These are phyloP conservation scores for Aspergillus incahuasiensis DNA, from an alignment of 495 filamentous ascomycete species.

Conservation along the genomic window DNA sequence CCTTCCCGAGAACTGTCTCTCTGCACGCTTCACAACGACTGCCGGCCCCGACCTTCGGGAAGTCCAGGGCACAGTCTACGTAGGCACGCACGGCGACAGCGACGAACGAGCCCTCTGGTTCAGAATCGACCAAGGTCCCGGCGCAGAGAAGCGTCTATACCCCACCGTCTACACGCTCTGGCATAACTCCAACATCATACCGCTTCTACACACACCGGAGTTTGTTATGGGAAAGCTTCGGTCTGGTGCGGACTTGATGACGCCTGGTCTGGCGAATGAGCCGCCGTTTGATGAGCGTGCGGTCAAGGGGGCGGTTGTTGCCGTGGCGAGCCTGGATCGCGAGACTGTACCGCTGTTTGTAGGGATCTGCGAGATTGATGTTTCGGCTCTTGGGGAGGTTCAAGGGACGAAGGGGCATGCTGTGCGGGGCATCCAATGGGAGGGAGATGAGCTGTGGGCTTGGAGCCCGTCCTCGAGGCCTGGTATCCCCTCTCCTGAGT, in stretches of 20 bases:
- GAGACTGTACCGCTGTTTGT: conserved; percentile 62
- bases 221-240: conserved; percentile 61
- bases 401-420: conserved; percentile 64
- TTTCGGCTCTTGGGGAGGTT: conserved; percentile 52
- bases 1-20: conserved; percentile 59
- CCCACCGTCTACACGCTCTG: conserved; percentile 69
- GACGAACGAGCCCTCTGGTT: conserved; percentile 68
- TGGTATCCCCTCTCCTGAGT: conserved; percentile 47
- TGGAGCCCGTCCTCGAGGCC: conserved; percentile 55
- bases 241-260: conserved; percentile 70
- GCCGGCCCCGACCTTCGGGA: conserved; percentile 60
- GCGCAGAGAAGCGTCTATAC: conserved; percentile 47
- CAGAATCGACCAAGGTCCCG: conserved; percentile 56
- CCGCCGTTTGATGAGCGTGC: conserved; percentile 63
- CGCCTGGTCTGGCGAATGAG: conserved; percentile 62
- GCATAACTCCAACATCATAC: conserved; percentile 57
- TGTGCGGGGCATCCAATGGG: conserved; percentile 65
- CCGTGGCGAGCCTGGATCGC: conserved; percentile 58
- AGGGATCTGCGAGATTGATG: conserved; percentile 63
- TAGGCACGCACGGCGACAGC: conserved; percentile 52
- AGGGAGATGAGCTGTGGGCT: conserved; percentile 68
- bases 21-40: conserved; percentile 66
- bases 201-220: conserved; percentile 59
- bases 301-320: conserved; percentile 58
- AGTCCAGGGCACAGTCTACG: conserved; percentile 62